A percentile compares a stretch with the other conserved stretches of the same genome.
phyloP scores from a whole-genome alignment of 768 basidiomycete genomes.

The Aureoboletus auriporus region DNA sequence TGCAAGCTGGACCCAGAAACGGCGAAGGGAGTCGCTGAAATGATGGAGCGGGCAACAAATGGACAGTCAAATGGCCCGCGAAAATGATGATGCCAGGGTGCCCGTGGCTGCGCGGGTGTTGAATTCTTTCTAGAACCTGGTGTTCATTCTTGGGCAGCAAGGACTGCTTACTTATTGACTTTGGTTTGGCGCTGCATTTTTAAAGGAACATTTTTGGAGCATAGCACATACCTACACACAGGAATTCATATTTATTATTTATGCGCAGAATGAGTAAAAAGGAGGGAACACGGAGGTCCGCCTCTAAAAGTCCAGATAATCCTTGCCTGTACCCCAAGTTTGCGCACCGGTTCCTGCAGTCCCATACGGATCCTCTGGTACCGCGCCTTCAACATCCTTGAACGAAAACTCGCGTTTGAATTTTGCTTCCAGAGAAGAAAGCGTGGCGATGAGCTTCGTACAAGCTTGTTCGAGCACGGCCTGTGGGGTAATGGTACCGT shows the following conservation, averaged over 20 bases:
- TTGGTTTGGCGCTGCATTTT: no score
- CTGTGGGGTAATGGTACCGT: constrained; percentile 80
- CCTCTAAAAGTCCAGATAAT: constrained; percentile 52
- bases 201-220: no score
- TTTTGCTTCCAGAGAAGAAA: constrained; percentile 65
- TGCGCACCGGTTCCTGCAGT: constrained; percentile 35
- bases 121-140: no score
- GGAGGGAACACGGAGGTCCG: background rate
- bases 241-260: no score
- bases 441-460: constrained; percentile 69
- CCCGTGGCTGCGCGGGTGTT: no score
- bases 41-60: background rate
- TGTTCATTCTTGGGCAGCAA: no score
- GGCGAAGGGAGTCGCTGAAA: constrained; percentile 4
- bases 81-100: no score
- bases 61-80: background rate
- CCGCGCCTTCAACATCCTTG: constrained; percentile 59
- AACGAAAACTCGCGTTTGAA: constrained; percentile 82
- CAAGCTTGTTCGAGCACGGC: constrained; percentile 81
- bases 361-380: constrained; percentile 50
- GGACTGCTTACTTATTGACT: no score
- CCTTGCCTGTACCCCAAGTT: constrained; percentile 45
- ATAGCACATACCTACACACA: no score
- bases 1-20: constrained; percentile 6
- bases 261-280: no score